Evolutionary conservation across 306 rosid genomes (phyloP), one percentile per base, ranked within the genome.

Genomic region (Cucumis cinereus): DNA sequence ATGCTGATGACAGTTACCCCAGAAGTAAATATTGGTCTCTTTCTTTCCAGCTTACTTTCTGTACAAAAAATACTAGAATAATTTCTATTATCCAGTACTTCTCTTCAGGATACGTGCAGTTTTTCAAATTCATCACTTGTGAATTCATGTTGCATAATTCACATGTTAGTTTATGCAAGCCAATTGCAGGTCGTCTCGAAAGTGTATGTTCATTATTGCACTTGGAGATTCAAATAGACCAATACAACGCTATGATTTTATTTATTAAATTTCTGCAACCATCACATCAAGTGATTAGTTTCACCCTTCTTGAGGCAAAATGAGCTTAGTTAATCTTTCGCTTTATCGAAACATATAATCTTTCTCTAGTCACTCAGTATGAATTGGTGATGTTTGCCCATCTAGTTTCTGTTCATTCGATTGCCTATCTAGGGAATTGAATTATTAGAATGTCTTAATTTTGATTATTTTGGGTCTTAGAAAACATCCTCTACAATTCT

Each of bases 21-120:
- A 50, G 83, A 73, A 55, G 71, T 72, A 63, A 77, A 81, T 64
- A n/a, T 79, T 77, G 90, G 89, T n/a, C 59, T 54, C 79, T 57
- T 71, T 75, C 35, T 38, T 45, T 49, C 75, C 56, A 22, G 24
- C 26, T 1, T 47, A 55, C 58, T 72, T 74, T 15, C 30, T 77
- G 56, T 50, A 38, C 22, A 70, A 23, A 77, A 45, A 38, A 49
- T 62, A 24, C 77, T 8, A 56, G 49, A 30, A 36, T 59, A 6
- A 35, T 76, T 80, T 56, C 36, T 30, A 23, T 68, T 36, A 36
- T 67, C 79, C 35, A 23, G 14, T 68, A 22, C 10, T 68, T 68
- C n/a, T 43, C 19, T 43, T 68, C 16, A 68, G 19, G 35, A 40
- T 45, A 20, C n/a, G 19, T 15, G 20, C n/a, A 11, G 36, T 68